A percentile compares a stretch with the other conserved stretches of the same genome.
phyloP scores from a whole-genome alignment of 208 protist genomes.

The Borovskyia barvae region DNA sequence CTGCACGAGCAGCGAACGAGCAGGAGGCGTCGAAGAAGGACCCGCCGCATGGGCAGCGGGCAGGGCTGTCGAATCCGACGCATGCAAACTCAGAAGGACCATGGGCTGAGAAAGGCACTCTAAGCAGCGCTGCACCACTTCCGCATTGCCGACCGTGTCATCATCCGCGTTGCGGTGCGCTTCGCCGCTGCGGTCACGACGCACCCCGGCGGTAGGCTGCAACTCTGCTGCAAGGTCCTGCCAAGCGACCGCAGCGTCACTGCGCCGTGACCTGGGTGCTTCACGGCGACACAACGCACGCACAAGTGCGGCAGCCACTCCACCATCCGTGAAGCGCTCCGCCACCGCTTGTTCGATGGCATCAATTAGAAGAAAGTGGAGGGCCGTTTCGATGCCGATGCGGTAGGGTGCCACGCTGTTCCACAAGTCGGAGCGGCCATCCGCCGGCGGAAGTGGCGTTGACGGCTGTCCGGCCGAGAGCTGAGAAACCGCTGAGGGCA shows the following conservation, averaged over 20 bases:
- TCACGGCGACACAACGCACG: conserved; percentile 22
- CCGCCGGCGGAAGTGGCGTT: not conserved
- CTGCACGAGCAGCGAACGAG: conserved; percentile 17
- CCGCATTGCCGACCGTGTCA: conserved; percentile 4
- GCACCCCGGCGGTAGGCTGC: conserved; percentile 10
- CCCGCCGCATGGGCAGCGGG: not conserved
- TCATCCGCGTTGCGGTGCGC: not conserved
- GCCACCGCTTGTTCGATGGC: conserved; percentile 31
- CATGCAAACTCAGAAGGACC: conserved; percentile 13
- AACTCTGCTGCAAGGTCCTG: conserved; percentile 22
- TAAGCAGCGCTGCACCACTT: conserved; percentile 22
- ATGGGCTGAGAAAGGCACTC: conserved; percentile 28
- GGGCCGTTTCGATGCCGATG: conserved; percentile 23
- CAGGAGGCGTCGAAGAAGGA: conserved; percentile 3
- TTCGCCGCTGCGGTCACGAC: conserved; percentile 12
- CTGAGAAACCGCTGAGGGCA: not conserved
- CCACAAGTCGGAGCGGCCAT: not conserved
- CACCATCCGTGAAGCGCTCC: conserved; percentile 21
- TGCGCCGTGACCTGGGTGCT: conserved; percentile 2
- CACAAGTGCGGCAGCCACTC: conserved; percentile 30
- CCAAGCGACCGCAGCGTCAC: conserved; percentile 9
- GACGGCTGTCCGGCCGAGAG: not conserved
- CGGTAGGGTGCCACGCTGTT: conserved; percentile 30
- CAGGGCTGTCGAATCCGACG: not conserved
- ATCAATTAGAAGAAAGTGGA: conserved; percentile 23